These are phyloP conservation scores for Microbotryum scabiosae DNA, from an alignment of 1,284 basidiomycete genomes.

Conservation along the genomic window DNA sequence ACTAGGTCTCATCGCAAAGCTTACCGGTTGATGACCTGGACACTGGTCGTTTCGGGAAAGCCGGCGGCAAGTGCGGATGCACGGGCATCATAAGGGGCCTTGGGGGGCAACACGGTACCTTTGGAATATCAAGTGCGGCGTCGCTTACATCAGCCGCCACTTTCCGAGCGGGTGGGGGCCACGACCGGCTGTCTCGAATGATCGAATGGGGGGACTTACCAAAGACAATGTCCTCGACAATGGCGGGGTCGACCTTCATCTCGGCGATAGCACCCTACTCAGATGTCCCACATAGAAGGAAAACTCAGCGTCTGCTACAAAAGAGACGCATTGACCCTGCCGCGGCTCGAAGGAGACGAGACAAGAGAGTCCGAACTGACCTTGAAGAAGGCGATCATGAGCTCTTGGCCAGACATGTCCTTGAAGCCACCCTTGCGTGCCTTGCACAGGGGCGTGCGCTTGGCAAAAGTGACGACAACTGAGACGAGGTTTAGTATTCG, in stretches of 20 bases:
- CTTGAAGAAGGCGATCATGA: conserved; percentile 62
- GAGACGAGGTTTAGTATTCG: not conserved
- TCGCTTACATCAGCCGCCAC: conserved; percentile 43
- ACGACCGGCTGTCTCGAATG: not conserved
- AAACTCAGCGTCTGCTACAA: too few relatives aligned
- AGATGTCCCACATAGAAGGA: not conserved
- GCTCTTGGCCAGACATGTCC: conserved; percentile 61
- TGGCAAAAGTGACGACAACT: conserved; percentile 68
- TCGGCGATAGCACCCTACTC: conserved; percentile 53
- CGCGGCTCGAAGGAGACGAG: conserved; percentile 20
- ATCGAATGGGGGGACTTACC: conserved; percentile 36
- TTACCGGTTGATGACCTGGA: conserved; percentile 67
- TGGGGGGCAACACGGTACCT: conserved; percentile 39
- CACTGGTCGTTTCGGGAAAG: conserved; percentile 64
- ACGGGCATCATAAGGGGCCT: conserved; percentile 48
- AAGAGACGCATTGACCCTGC: not conserved
- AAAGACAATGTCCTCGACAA: conserved; percentile 70
- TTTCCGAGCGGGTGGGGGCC: too few relatives aligned
- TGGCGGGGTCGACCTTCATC: conserved; percentile 56
- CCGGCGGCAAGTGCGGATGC: conserved; percentile 70
- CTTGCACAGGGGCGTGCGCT: conserved; percentile 59
- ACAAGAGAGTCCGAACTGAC: conserved; percentile 37
- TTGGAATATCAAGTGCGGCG: conserved; percentile 42
- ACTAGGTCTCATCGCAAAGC: not conserved
- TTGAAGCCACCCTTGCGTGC: conserved; percentile 71